Evolutionary conservation across 495 filamentous ascomycete species (phyloP).

Genomic region (Aspergillus biplanus): DNA sequence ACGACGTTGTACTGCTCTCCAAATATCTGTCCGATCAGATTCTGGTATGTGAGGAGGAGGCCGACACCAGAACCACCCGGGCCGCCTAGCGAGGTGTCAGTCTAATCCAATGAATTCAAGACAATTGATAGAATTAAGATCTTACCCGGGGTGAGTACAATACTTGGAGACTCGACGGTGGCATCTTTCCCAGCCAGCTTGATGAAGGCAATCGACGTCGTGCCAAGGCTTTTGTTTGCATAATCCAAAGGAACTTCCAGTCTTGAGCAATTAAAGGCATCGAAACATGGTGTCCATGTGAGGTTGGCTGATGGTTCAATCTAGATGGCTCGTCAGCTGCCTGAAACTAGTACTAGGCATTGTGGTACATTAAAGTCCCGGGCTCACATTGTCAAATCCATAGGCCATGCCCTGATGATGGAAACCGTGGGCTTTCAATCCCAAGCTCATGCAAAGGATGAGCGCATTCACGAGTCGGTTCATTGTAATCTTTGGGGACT

Average conservation of each 20-base stretch:
- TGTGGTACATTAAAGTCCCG: conserved; percentile 12
- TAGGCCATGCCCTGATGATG: conserved; percentile 19
- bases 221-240: conserved; percentile 25
- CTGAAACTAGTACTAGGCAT: conserved; percentile 11
- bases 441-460: conserved; percentile 18
- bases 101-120: conserved; percentile 13
- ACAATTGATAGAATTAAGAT: conserved; percentile 10
- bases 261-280: conserved; percentile 27
- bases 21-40: conserved; percentile 31
- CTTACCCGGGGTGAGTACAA: conserved; percentile 25
- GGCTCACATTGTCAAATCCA: conserved; percentile 18
- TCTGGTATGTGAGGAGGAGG: conserved; percentile 27
- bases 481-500: conserved; percentile 11
- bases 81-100: conserved; percentile 35
- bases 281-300: conserved; percentile 33
- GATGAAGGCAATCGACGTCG: conserved; percentile 31
- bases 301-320: conserved; percentile 26
- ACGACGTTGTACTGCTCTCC: conserved; percentile 50
- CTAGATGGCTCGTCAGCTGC: conserved; percentile 21
- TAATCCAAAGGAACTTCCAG: conserved; percentile 34
- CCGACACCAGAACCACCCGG: conserved; percentile 48
- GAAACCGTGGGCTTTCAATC: conserved; percentile 17
- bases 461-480: conserved; percentile 10
- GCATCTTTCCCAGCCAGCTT: conserved; percentile 28
- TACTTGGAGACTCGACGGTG: conserved; percentile 23